Base-by-base conservation (phyloP, 2,329 filamentous ascomycete species). In the Aspergillus unguis region DNA sequence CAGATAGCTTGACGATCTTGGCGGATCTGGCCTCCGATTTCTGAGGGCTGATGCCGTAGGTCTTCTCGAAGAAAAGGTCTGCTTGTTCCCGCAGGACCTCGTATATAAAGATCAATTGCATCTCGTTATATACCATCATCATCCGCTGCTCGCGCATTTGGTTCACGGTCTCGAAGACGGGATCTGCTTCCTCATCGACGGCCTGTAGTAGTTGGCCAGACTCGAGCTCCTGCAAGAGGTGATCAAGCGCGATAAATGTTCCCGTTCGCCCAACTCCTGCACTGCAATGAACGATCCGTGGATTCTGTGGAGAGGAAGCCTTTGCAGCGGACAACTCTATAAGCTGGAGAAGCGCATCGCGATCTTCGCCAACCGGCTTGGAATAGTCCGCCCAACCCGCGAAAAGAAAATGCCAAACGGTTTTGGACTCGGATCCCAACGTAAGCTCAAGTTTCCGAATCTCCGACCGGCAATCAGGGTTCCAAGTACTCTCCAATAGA, bases 231-330 rank as follows among this genome's bases (percentile, higher is more conserved):
- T 85, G 81, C 58, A 95, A 80, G 27, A 99, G 82, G 70, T 95
- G 90, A 71, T 97, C 94, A n/a, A 99, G 81, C 1, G 90, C 88
- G 64, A 99, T 96, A 67, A 97, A 99, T 0, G 94, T 97, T 32
- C 94, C 94, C 6, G 89, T 95, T 50, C 94, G 85, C 9, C 94
- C 94, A 10, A 99, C 92, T 36, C 94, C 94, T 6, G 94, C 94
- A 66, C 90, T 95, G 75, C 88, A 92, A 71, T 92, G 88, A 8
- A 91, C 82, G 54, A 97, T 85, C 50, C 92, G 85, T 4, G 92
- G 89, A 63, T 88, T 91, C 25, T 77, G 71, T 5, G 77, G 58
- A 6, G 74, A 74, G 28, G 65, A 74, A 29, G 65, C 69, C 58
- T 77, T 77, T 42, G 68, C 71, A 17, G 71, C 73, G 3, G 76